These are phyloP conservation scores for Baeospora myosura DNA, from an alignment of 1,284 basidiomycete species.

Conservation along the genomic window DNA sequence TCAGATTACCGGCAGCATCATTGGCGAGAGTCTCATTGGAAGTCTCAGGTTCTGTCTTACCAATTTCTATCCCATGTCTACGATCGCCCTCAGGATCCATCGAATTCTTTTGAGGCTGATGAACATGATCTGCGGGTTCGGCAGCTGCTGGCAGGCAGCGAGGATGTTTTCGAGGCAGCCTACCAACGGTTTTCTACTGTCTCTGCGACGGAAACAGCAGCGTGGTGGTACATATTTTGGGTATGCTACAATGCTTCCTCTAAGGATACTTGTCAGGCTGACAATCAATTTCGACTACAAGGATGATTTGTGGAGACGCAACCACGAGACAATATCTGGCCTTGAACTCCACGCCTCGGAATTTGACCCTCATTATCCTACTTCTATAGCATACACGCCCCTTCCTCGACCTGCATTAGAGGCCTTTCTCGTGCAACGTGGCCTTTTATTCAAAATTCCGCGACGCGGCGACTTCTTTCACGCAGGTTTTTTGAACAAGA, in stretches of 20 bases:
- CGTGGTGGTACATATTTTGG: slow-evolving; percentile 83
- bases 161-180: slow-evolving; percentile 44
- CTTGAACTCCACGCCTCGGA: slow-evolving; percentile 43
- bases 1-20: slow-evolving; percentile 49
- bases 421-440: slow-evolving; percentile 56
- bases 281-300: slow-evolving; percentile 22
- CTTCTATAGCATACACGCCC: slow-evolving; percentile 72
- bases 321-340: slow-evolving; percentile 46
- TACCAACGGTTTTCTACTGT: slow-evolving; percentile 55
- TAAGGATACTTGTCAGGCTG: too few relatives aligned
- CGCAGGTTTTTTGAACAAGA: slow-evolving; percentile 65
- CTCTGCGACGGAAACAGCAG: slow-evolving; percentile 41
- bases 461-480: slow-evolving; percentile 52
- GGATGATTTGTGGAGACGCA: slow-evolving; percentile 71
- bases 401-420: slow-evolving; percentile 63
- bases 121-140: slow-evolving; percentile 54
- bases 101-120: slow-evolving; percentile 36
- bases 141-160: slow-evolving; percentile 42
- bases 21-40: slow-evolving; percentile 44
- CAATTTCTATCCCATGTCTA: slow-evolving; percentile 62
- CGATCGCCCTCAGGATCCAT: slow-evolving; percentile 42
- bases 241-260: slow-evolving; percentile 30
- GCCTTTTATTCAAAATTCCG: slow-evolving; percentile 44
- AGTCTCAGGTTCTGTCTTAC: slow-evolving; percentile 55
- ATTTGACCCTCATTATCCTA: slow-evolving; percentile 70